A percentile compares a stretch with the other conserved stretches of the same genome.
phyloP scores from a whole-genome alignment of 805 yeast species.

The Candida maris region DNA sequence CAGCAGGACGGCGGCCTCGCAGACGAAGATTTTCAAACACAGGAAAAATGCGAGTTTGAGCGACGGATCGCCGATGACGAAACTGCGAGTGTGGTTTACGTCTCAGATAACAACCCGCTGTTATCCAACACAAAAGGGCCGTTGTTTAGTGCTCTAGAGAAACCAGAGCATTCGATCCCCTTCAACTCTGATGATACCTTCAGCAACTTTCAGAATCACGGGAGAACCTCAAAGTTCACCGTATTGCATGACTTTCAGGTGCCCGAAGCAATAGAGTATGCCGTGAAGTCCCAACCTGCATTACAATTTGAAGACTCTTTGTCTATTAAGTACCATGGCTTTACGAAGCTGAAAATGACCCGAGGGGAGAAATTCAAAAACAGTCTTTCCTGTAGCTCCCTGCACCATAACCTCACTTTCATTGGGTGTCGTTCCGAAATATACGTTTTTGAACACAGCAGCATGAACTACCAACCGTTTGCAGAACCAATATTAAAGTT shows the following conservation, averaged over 20 bases:
- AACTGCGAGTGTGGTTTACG: conserved; percentile 11
- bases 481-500: conserved; percentile 29
- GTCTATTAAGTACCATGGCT: conserved; percentile 13
- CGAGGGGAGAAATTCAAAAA: conserved; percentile 38
- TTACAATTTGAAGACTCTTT: conserved; percentile 34
- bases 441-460: conserved; percentile 32
- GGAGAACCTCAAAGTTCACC: conserved; percentile 11
- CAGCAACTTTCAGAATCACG: conserved; percentile 32
- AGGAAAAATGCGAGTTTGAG: conserved; percentile 1
- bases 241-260: conserved; percentile 13
- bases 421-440: conserved; percentile 35
- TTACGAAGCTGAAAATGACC: conserved; percentile 21
- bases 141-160: conserved; percentile 7
- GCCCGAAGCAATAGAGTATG: conserved; percentile 20
- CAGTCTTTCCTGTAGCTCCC: conserved; percentile 31
- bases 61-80: conserved; percentile 3
- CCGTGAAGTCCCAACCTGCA: conserved; percentile 33
- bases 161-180: conserved; percentile 20
- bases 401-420: conserved; percentile 20
- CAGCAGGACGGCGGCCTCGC: conserved; percentile 12
- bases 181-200: conserved; percentile 30
- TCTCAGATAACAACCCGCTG: conserved; percentile 15
- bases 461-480: conserved; percentile 28
- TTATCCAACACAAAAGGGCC: conserved; percentile 13
- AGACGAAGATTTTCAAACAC: conserved; percentile 2